Percentiles rank a stretch among this genome's conserved stretches.
Evolutionary conservation across 108 stramenopile genomes (phyloP).

Genomic region (Discostella stelligeroides): DNA sequence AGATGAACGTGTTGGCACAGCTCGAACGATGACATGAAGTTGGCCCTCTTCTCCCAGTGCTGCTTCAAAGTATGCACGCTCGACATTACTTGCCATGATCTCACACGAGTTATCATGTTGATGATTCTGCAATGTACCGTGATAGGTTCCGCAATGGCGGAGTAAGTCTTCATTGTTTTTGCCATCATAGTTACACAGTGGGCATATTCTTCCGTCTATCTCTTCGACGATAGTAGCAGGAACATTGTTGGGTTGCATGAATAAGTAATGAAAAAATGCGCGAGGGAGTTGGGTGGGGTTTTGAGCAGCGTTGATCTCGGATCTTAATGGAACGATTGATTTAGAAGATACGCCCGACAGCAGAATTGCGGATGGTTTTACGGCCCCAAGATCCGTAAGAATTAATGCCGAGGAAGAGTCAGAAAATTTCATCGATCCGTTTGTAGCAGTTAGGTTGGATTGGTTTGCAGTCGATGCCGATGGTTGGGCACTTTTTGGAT

Average conservation of each 20-base stretch:
- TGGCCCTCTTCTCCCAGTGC: constrained; percentile 24
- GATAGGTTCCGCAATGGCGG: constrained; percentile 22
- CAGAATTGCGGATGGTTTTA: not conserved
- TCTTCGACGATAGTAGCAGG: constrained; percentile 25
- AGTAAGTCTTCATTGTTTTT: constrained; percentile 34
- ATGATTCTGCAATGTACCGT: constrained; percentile 23
- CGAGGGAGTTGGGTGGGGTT: not conserved
- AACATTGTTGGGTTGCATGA: constrained; percentile 20
- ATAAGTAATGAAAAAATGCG: constrained; percentile 38
- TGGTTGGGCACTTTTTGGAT: too few relatives aligned
- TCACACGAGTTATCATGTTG: not conserved
- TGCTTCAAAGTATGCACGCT: constrained; percentile 25
- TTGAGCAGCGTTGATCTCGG: not conserved
- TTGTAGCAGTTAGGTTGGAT: not conserved
- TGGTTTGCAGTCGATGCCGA: not conserved
- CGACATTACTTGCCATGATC: not conserved
- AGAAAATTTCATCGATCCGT: not conserved
- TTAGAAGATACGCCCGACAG: not conserved
- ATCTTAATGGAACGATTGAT: not conserved
- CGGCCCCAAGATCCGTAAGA: not conserved
- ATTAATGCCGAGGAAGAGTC: not conserved
- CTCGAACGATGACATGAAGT: constrained; percentile 30
- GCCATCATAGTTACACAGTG: constrained; percentile 26
- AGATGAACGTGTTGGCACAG: constrained; percentile 11
- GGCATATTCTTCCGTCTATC: constrained; percentile 20